phyloP scores from a whole-genome alignment of 345 rosid genomes.

The Lepidium africanum region DNA sequence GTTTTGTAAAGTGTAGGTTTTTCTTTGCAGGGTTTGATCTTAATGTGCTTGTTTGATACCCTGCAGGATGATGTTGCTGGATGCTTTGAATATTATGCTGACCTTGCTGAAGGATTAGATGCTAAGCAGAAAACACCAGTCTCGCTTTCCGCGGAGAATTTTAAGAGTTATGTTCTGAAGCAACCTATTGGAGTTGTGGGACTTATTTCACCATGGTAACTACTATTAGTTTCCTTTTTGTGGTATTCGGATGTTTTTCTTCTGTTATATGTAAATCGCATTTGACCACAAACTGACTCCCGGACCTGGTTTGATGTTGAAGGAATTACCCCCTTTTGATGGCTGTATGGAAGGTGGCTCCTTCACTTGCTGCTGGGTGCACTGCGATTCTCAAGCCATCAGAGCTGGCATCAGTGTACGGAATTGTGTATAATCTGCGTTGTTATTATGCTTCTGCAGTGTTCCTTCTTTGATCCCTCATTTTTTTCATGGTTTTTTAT shows the following conservation, averaged over 20 bases:
- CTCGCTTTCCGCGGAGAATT: constrained; percentile 70
- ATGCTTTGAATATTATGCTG: constrained; percentile 89
- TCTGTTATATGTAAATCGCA: neutral
- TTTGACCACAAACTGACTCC: neutral
- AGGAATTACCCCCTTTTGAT: constrained; percentile 94
- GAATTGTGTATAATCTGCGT: neutral
- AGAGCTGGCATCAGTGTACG: constrained; percentile 78
- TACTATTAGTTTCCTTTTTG: neutral
- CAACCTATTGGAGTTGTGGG: constrained; percentile 96
- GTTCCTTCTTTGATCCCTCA: neutral
- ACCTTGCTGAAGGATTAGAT: constrained; percentile 92
- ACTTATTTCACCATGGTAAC: constrained; percentile 82
- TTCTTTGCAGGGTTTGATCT: neutral
- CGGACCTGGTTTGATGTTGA: constrained; percentile 29
- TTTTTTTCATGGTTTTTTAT: constrained; percentile 1
- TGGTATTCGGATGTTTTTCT: neutral
- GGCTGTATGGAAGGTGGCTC: constrained; percentile 98
- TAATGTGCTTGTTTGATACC: constrained; percentile 22
- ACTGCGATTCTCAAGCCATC: constrained; percentile 86
- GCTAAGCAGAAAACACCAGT: constrained; percentile 76
- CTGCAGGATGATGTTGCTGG: constrained; percentile 88
- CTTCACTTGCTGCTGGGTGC: constrained; percentile 96
- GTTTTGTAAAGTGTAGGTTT: neutral
- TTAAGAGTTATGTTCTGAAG: constrained; percentile 60
- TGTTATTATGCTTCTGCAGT: neutral